Evolutionary conservation across 192 early-diverging fungal genomes (phyloP), one percentile per base, ranked within the genome.

Genomic region (Coemansia pectinata): DNA sequence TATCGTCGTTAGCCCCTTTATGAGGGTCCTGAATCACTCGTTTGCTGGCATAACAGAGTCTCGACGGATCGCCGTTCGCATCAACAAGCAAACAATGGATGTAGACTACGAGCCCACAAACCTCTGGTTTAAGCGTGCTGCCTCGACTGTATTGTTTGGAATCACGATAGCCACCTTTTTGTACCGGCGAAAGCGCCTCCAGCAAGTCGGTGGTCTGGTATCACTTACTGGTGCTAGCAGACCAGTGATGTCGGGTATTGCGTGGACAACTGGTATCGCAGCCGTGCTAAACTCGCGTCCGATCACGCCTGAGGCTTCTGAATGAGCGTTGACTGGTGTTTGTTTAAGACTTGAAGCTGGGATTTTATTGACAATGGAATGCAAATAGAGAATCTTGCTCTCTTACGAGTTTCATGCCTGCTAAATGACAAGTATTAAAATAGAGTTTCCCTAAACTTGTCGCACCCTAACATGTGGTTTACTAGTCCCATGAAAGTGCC

Each of bases 91-190:
- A 0, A 74, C 72, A 1, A 72, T 44, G 64, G 63, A 74, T 27
- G 39, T 65, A 5, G 81, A 78, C 19, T 83, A 78, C 23, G 81
- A 83, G 65, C 81, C 81, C 4, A 66, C 73, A 52, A 83, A 75
- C 14, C 14, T 27, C 14, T 78, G 75, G 75, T 15, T 78, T 25
- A 73, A 69, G 39, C 47, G 63, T 15, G 41, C 69, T 0, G 38
- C 76, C 23, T 69, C 76, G 5, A 50, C 63, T 5, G 31, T 36
- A 1, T 39, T 83, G 19, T 52, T 81, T 48, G 74, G 71, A n/a
- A 27, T 57, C 10, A 65, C 79, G 2, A 71, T 68, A 9, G 67
- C 58, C 2, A 62, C 74, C 10, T 27, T 77, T 15, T 67, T 42
- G 74, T 81, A 76, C 23, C 70, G 79, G 74, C 66, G 74, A 63